Base-by-base conservation (phyloP, 2,329 filamentous ascomycete species). In the Ascochyta clinopodiicola region DNA sequence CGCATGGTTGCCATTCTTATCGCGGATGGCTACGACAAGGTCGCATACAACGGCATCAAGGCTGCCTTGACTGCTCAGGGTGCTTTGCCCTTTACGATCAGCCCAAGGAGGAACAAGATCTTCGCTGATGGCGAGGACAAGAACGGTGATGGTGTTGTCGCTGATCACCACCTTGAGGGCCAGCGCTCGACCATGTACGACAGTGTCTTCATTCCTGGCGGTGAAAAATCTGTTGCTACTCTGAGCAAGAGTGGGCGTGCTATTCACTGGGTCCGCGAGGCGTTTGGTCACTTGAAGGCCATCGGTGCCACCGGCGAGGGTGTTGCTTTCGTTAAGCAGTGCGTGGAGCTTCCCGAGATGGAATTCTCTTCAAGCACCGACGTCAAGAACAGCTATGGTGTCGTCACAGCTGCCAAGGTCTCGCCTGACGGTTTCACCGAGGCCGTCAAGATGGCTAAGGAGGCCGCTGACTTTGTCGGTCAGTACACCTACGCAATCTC, bases 101-200 rank as follows among this genome's bases (percentile, higher is more conserved):
- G 82, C 1, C 81, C 88, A 0, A 84, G 86, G 19, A 84, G 91
- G 6, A 86, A 85, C 35, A 81, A 86, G 29, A 85, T 94, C 56
- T 87, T 80, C 48, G 83, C 88, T 6, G 83, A 82, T 0, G 84
- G 84, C 7, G 84, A 84, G 56, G 80, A 84, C 60, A 81, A 81
- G 43, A 78, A 76, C 0, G 71, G 75, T 2, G 76, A 79, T 35
- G 82, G 82, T 51, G 76, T 90, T 0, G 76, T 84, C 22, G 87
- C 91, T 0, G 88, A 92, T 63, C 90, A 95, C 70, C 89, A 93
- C 70, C 85, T 94, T 44, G 88, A 93, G 63, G 91, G 89, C 0
- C 87, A 89, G 83, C 85, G 91, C 15, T 91, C 87, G 25, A 91
- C 88, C 32, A 86, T 95, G 81, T 94, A 94, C 60, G 91, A 95